Evolutionary conservation across 441 rosid species (phyloP), one percentile per base, ranked within the genome.

Genomic region (Erodium texanum): DNA sequence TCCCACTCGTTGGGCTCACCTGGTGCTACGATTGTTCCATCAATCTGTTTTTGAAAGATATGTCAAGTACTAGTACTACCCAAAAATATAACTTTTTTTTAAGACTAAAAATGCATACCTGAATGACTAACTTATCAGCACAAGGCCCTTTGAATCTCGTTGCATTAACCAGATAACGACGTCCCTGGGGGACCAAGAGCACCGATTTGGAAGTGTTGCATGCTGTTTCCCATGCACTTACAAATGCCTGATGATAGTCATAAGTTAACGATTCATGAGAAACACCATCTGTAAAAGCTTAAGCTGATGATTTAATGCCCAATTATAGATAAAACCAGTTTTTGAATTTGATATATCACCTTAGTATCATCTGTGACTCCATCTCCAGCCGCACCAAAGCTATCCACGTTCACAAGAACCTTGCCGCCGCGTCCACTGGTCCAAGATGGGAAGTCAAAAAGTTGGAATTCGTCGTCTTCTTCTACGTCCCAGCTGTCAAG

Each of bases 371-470:
- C 98, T 69, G 96, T 82, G 77, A 84, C 77, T 70, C 94, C 99
- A 84, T 94, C 86, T 75, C 96, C 99, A 70, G 64, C 84, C 27
- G 98, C 96, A 65, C 89, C 90, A 32, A 94, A 94, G 88, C 94
- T 88, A 74, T 94, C 97, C 32, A 94, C 93, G 75, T 94, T 92
- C 73, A 94, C 94, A 67, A 92, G 85, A 74, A 84, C 88, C 83
- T 80, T 86, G 73, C 84, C 69, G 50, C 92, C 86, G 15, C 73
- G 76, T 71, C 81, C 85, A 77, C 86, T 85, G 54, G 79, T 81
- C 86, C 86, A 81, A 11, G 72, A 78, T 3, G 88, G 83, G 62
- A 71, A 67, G 61, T 81, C 83, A 70, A 78, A 75, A 74, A 68
- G 76, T 32, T 80, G 80, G 65, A 65, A 67, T 20, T 83, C 80